Evolutionary conservation across 345 rosid genomes (phyloP).

Genomic region (Salix purpurea): DNA sequence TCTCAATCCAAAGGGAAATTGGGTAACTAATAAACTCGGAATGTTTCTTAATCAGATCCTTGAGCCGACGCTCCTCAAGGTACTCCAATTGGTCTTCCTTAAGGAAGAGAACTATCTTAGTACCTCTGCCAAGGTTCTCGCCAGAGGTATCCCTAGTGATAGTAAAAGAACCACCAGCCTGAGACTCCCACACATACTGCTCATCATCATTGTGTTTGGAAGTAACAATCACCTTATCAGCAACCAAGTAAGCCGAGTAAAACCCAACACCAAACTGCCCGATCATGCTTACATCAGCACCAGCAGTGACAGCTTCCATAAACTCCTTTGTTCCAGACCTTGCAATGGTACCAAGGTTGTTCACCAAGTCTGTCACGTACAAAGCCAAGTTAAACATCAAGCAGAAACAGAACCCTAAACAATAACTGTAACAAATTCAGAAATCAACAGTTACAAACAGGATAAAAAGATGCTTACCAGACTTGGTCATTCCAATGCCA

Average conservation of each 20-base stretch:
- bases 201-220: slow-evolving; percentile 9
- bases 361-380: not conserved
- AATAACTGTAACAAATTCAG: not conserved
- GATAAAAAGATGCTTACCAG: not conserved
- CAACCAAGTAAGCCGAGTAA: slow-evolving; percentile 3
- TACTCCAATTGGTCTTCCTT: slow-evolving; percentile 10
- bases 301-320: slow-evolving; percentile 3
- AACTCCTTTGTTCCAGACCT: slow-evolving; percentile 4
- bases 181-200: slow-evolving; percentile 8
- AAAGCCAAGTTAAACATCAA: not conserved
- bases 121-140: not conserved
- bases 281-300: slow-evolving; percentile 5
- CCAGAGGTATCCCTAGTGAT: slow-evolving; percentile 5
- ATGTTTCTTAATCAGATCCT: slow-evolving; percentile 21
- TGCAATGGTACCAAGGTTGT: slow-evolving; percentile 6
- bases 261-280: slow-evolving; percentile 13
- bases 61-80: slow-evolving; percentile 9
- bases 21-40: slow-evolving; percentile 25
- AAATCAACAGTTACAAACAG: not conserved
- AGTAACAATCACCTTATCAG: slow-evolving; percentile 6
- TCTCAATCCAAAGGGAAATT: slow-evolving; percentile 21
- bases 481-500: slow-evolving; percentile 6
- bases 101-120: not conserved
- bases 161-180: slow-evolving; percentile 1
- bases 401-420: not conserved